Evolutionary conservation across 176 grass and related monocot species (phyloP).

Genomic region (Rhynchospora tenuis): DNA sequence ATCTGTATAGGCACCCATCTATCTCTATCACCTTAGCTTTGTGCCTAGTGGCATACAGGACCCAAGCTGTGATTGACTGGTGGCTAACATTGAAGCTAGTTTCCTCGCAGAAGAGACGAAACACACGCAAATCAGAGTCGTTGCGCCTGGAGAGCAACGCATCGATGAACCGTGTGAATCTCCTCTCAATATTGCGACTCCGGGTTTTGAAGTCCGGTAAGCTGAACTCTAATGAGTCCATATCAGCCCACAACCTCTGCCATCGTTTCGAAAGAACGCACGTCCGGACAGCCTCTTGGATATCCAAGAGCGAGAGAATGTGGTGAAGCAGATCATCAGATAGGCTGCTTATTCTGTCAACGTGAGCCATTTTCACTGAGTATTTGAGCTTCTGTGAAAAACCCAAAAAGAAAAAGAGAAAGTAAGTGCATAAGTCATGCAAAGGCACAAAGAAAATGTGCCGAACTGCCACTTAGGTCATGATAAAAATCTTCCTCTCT

Average conservation of each 20-base stretch:
- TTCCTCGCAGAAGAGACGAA: slow-evolving; percentile 6
- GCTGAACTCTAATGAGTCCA: not conserved
- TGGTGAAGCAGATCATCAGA: not conserved
- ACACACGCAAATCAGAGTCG: not conserved
- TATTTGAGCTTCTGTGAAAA: not conserved
- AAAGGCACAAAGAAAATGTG: not conserved
- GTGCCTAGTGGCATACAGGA: not conserved
- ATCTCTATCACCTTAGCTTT: not conserved
- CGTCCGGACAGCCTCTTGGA: not conserved
- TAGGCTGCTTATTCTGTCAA: slow-evolving; percentile 1
- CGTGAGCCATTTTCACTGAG: not conserved
- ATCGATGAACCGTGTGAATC: not conserved
- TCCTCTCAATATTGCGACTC: not conserved
- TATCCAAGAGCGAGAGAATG: slow-evolving; percentile 1
- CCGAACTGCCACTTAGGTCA: not conserved
- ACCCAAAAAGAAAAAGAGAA: not conserved
- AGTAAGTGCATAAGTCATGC: not conserved
- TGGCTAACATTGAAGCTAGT: not conserved
- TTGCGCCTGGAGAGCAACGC: not conserved
- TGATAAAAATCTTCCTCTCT: not conserved
- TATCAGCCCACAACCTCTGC: not conserved
- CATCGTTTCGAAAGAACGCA: slow-evolving; percentile 9
- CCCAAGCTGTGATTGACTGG: not conserved
- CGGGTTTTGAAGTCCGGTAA: not conserved
- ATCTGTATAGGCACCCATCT: not conserved